phyloP scores from a whole-genome alignment of 768 basidiomycete genomes.

The Mycena maculata region DNA sequence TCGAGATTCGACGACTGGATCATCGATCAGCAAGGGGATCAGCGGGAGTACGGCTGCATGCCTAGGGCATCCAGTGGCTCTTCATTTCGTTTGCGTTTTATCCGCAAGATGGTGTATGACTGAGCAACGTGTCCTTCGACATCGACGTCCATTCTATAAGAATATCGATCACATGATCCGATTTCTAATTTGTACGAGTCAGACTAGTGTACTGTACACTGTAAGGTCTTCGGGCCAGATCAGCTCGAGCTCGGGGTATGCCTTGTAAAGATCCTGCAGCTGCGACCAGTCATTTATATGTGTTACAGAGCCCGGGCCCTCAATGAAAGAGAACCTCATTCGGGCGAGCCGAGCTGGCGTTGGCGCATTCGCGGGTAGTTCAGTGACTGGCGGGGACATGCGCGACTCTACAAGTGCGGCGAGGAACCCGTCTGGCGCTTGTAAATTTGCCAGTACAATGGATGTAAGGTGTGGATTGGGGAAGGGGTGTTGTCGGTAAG shows the following conservation, averaged over 20 bases:
- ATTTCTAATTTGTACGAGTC: neutral
- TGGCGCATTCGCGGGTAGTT: neutral
- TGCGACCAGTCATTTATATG: neutral
- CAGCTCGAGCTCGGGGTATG: slow-evolving; percentile 4
- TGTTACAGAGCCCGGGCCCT: neutral
- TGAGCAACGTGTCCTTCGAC: slow-evolving; percentile 42
- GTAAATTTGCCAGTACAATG: neutral
- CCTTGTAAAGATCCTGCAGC: neutral
- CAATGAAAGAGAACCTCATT: slow-evolving; percentile 7
- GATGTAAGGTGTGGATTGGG: slow-evolving; percentile 3
- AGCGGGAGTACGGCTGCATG: slow-evolving; percentile 44
- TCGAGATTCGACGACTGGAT: slow-evolving; percentile 71
- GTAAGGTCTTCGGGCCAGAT: slow-evolving; percentile 6
- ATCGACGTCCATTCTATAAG: slow-evolving; percentile 44
- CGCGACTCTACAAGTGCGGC: slow-evolving; percentile 21
- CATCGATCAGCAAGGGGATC: slow-evolving; percentile 29
- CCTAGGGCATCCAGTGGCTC: slow-evolving; percentile 87
- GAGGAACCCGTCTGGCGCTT: slow-evolving; percentile 10
- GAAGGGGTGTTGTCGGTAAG: neutral
- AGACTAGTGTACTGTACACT: no score
- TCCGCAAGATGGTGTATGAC: slow-evolving; percentile 78
- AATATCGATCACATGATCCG: slow-evolving; percentile 8
- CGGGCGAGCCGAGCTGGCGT: neutral
- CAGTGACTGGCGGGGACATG: neutral
- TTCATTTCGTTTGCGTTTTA: slow-evolving; percentile 86